Percentiles rank a stretch among this genome's conserved stretches.
These are phyloP conservation scores for Berkeleyomyces rouxiae DNA, from an alignment of 2,329 filamentous ascomycete species.

Conservation along the genomic window DNA sequence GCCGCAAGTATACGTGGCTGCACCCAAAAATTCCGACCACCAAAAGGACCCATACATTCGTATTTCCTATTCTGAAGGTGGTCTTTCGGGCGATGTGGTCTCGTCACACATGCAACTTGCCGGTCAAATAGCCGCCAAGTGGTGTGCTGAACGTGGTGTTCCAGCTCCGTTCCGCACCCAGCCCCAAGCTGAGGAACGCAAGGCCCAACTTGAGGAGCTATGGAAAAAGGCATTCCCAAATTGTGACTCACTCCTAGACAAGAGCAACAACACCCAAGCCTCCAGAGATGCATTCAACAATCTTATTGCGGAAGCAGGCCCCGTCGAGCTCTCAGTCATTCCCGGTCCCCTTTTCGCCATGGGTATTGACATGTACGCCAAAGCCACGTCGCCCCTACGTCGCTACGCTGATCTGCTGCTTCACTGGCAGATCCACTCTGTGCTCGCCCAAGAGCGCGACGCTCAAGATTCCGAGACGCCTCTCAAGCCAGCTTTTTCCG, in stretches of 20 bases:
- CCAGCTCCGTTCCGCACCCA: slow-evolving; percentile 39
- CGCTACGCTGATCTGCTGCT: slow-evolving; percentile 45
- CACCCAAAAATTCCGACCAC: slow-evolving; percentile 16
- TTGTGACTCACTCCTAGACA: not conserved
- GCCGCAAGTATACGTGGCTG: not conserved
- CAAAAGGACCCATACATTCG: slow-evolving; percentile 35
- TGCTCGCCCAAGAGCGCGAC: slow-evolving; percentile 30
- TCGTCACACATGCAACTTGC: slow-evolving; percentile 40
- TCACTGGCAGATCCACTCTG: slow-evolving; percentile 50
- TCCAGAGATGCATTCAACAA: slow-evolving; percentile 17
- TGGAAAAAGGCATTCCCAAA: slow-evolving; percentile 20
- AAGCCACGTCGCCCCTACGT: slow-evolving; percentile 49
- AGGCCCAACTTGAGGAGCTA: slow-evolving; percentile 15
- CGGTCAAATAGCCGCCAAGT: slow-evolving; percentile 43
- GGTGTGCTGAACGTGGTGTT: slow-evolving; percentile 40
- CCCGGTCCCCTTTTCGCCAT: slow-evolving; percentile 40
- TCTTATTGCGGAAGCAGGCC: slow-evolving; percentile 25
- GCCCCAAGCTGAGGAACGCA: slow-evolving; percentile 25
- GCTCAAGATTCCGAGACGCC: slow-evolving; percentile 13
- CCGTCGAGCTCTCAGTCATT: slow-evolving; percentile 33
- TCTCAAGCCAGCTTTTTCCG: not conserved
- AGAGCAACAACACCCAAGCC: not conserved
- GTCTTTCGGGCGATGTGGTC: slow-evolving; percentile 20
- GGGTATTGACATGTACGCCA: slow-evolving; percentile 43
- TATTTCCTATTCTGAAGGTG: slow-evolving; percentile 18